Percentiles rank a stretch among this genome's conserved stretches.
Evolutionary conservation across 2,329 filamentous ascomycete species (phyloP).

Genomic region (Raffaelea ambrosiae): DNA sequence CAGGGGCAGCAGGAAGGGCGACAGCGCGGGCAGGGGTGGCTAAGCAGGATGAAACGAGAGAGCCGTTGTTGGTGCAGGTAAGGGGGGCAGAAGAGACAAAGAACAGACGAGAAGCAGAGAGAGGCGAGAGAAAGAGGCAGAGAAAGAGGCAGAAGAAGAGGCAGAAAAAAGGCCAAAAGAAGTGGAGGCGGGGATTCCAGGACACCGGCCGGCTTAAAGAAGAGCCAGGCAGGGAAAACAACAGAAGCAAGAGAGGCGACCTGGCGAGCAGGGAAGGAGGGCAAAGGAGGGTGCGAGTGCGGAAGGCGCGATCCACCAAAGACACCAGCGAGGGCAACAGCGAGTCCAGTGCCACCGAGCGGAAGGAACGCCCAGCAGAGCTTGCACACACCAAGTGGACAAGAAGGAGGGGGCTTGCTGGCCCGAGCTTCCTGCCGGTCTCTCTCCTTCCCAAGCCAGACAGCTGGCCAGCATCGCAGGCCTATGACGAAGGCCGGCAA

Average conservation of each 20-base stretch:
- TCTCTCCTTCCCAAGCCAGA: no score
- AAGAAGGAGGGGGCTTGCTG: background rate
- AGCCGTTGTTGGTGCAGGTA: no score
- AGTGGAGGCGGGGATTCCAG: background rate
- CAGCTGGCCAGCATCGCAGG: background rate
- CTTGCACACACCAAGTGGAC: no score
- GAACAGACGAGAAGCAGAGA: background rate
- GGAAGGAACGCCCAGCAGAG: no score
- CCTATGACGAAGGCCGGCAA: background rate
- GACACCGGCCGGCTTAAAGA: no score
- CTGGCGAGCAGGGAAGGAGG: no score
- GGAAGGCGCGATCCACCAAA: no score
- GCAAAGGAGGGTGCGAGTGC: no score
- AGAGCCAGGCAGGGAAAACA: no score
- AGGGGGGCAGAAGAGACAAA: background rate
- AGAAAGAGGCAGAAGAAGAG: background rate
- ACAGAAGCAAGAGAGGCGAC: no score
- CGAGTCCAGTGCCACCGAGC: no score
- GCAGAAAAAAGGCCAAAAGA: background rate
- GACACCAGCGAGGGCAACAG: no score
- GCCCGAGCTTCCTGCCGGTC: background rate
- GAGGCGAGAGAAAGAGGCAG: background rate
- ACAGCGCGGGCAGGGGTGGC: background rate
- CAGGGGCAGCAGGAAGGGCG: slow-evolving; percentile 4
- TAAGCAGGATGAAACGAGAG: background rate